Evolutionary conservation across 352 stramenopile genomes (phyloP), one percentile per base, ranked within the genome.

Genomic region (Globisporangium spinosum): DNA sequence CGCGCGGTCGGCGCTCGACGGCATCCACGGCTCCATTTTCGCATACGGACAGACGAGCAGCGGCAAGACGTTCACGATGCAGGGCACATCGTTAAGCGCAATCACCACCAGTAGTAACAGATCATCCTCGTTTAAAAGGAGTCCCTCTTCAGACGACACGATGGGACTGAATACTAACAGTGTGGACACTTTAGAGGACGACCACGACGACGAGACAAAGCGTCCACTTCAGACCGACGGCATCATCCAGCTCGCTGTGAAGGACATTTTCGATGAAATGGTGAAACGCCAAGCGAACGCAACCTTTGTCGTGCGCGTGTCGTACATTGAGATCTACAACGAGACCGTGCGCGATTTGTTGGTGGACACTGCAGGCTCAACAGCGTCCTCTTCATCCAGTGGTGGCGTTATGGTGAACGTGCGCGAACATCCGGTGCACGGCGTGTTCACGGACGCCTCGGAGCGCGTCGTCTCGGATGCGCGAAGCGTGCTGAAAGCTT

Each of bases 261-360:
- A 62, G 56, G 56, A 62, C 32, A 38, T 62, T 23, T 62, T 62
- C n/a, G 32, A 62, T 12, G 56, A 62, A 38, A 62, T 62, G 56
- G n/a, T n/a, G 9, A 45, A 23, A 22, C 56, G 32, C 12, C 32
- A 62, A 20, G 9, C 9, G 0, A n/a, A 15, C 9, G 22, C 32
- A 9, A 32, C 4, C 10, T 62, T 62, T 22, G 32, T 29, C 20
- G 56, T 62, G 12, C 35, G 35, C 9, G 56, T 62, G 56, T 62
- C 56, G 32, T 62, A 62, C 32, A 62, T 62, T 47, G 56, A 62
- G 74, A 98, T 99, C 67, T 99, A 99, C 81, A 99, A 99, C 69
- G 97, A 99, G 75, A 89, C 95, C 38, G 56, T 49, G n/a, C 32
- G 56, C 17, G 56, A 62, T 23, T 34, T 62, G 9, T 12, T 62